phyloP scores from a whole-genome alignment of 495 filamentous ascomycete genomes.

The Staphylotrichum tortipilum region DNA sequence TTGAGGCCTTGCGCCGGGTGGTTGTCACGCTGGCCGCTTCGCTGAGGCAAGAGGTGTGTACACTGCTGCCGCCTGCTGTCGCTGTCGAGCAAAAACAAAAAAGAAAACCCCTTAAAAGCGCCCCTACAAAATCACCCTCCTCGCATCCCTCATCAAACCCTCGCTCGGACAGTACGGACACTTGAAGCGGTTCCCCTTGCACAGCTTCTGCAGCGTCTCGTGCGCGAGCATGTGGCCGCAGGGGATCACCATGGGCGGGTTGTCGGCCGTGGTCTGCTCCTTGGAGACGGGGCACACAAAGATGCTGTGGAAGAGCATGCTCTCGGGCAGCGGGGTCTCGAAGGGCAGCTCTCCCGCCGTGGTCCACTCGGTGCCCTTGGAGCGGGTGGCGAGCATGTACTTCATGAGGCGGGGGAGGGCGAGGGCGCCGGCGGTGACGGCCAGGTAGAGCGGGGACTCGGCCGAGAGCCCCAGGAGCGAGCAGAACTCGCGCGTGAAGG shows the following conservation, averaged over 20 bases:
- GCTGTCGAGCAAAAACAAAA: too few relatives aligned
- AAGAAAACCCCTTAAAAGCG: too few relatives aligned
- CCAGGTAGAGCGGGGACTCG: slow-evolving; percentile 83
- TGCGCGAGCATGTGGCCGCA: slow-evolving; percentile 91
- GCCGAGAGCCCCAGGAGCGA: slow-evolving; percentile 80
- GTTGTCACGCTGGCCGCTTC: too few relatives aligned
- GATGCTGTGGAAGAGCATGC: slow-evolving; percentile 89
- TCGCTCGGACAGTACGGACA: slow-evolving; percentile 95
- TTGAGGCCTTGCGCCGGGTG: too few relatives aligned
- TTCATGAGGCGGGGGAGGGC: slow-evolving; percentile 80
- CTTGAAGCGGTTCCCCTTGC: slow-evolving; percentile 76
- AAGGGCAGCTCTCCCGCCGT: slow-evolving; percentile 83
- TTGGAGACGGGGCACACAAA: slow-evolving; percentile 97
- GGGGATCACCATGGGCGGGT: slow-evolving; percentile 96
- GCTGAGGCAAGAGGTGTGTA: too few relatives aligned
- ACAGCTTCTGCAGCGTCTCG: slow-evolving; percentile 67
- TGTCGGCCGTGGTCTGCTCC: slow-evolving; percentile 85
- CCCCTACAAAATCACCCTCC: slow-evolving; percentile 55
- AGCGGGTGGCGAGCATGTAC: slow-evolving; percentile 69
- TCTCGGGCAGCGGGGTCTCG: slow-evolving; percentile 78
- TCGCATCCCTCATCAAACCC: slow-evolving; percentile 64
- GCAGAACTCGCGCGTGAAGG: slow-evolving; percentile 92
- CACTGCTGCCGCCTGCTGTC: too few relatives aligned
- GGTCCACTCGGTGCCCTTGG: slow-evolving; percentile 90
- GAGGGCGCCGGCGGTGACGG: slow-evolving; percentile 83